A percentile compares a stretch with the other conserved stretches of the same genome.
phyloP scores from a whole-genome alignment of 1,284 basidiomycete genomes.

The Apiotrichum montevideense region DNA sequence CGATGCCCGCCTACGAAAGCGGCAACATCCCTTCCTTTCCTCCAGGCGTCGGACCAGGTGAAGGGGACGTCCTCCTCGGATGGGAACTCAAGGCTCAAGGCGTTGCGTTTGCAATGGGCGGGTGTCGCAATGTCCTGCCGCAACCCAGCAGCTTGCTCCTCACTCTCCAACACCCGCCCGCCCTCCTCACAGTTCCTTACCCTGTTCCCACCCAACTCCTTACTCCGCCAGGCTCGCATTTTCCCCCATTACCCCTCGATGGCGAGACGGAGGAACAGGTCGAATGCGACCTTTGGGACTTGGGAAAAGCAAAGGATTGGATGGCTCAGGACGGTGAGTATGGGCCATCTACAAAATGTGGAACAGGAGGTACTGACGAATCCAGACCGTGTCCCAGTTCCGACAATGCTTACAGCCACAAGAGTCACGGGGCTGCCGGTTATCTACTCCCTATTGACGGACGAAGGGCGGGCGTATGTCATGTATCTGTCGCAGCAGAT shows the following conservation, averaged over 20 bases:
- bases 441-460: conserved; percentile 39
- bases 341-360: too few species aligned
- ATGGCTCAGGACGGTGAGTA: conserved; percentile 18
- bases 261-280: conserved; percentile 38
- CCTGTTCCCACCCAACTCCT: conserved; percentile 33
- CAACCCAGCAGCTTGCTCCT: conserved; percentile 34
- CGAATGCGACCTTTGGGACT: conserved; percentile 41
- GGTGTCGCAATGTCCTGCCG: conserved; percentile 23
- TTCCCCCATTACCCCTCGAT: conserved; percentile 39
- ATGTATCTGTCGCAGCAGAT: conserved; percentile 29
- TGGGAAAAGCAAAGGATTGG: conserved; percentile 28
- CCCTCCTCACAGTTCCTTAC: conserved; percentile 33
- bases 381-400: conserved; percentile 15
- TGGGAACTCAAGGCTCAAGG: conserved; percentile 63
- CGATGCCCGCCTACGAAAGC: conserved; percentile 44
- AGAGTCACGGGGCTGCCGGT: conserved; percentile 29
- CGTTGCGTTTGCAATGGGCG: conserved; percentile 33
- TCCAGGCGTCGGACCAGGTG: conserved; percentile 68
- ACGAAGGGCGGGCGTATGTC: conserved; percentile 46
- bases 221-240: conserved; percentile 27
- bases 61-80: conserved; percentile 74
- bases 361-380: neutral
- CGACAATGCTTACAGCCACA: conserved; percentile 16
- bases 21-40: conserved; percentile 48
- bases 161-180: conserved; percentile 34